Base-by-base conservation (phyloP, 768 basidiomycete genomes). In the Thelephora ganbajun region DNA sequence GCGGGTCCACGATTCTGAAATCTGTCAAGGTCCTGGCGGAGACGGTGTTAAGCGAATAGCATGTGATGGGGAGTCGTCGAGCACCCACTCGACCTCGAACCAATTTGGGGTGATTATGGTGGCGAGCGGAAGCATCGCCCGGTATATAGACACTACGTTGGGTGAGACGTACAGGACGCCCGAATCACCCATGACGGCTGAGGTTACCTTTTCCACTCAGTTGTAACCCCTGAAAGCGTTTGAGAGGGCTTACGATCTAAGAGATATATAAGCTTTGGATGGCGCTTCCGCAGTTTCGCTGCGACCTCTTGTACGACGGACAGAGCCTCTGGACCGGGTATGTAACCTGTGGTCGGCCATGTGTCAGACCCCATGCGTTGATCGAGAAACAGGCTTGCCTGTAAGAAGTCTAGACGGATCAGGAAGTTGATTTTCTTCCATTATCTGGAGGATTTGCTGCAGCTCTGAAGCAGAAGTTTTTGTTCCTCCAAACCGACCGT, bases 81-180 rank as follows among this genome's bases (percentile, higher is more conserved):
- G 39, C 5, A 18, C 80, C 62, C 60, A 93, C 91, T 98, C 94
- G 51, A 84, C 86, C 68, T 99, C 96, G 56, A 92, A 99, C 78
- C 92, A 96, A 59, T 99, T 99, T 0, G 96, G 96, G 0, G 96
- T 91, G 53, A 97, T 97, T 43, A 97, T 80, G 0, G 87, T 87
- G 2, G 96, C 83, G n/a, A 79, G 65, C n/a, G 78, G 69, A 1
- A 94, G 69, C 66, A 92, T 75, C 36, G 71, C 66, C 42, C 80
- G 77, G 67, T 99, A 98, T 35, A 89, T 72, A 1, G 91, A 89
- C 50, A 98, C 69, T 7, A 92, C 89, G 51, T 88, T 80, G 18
- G 81, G 70, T 3, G 91, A 76, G 18, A 97, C 92, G 56, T 99
- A 99, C 12, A 99, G 67, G 35, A 69, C 73, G 4, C 90, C 92